Conservation (phyloP, 768 basidiomycete genomes). For the Fibroporia radiculosa region DNA sequence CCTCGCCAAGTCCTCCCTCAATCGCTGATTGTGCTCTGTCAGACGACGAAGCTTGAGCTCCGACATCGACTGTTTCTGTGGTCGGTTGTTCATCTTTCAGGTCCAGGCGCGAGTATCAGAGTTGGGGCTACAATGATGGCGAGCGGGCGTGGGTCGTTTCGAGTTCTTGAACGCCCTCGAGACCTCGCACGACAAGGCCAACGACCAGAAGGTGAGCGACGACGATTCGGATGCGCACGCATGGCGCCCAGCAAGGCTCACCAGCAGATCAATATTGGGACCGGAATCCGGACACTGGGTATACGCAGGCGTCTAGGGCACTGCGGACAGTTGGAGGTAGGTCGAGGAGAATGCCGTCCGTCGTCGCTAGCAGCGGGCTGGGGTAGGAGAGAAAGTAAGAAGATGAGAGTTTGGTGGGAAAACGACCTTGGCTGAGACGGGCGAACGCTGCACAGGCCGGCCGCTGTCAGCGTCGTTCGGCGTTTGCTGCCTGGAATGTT, state of each 20-base stretch:
- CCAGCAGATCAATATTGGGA: not conserved
- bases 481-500: too few relatives aligned
- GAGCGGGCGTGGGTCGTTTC: slow-evolving; percentile 1
- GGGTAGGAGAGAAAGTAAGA: too few relatives aligned
- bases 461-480: too few relatives aligned
- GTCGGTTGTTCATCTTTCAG: slow-evolving; percentile 57
- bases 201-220: not conserved
- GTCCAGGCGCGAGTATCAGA: slow-evolving; percentile 2
- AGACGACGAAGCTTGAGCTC: slow-evolving; percentile 93
- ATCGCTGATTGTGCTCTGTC: slow-evolving; percentile 88
- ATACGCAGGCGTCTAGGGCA: too few relatives aligned
- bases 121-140: slow-evolving; percentile 7
- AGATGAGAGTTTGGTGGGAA: too few relatives aligned
- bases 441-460: too few relatives aligned
- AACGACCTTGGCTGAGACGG: too few relatives aligned
- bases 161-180: slow-evolving; percentile 1
- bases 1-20: slow-evolving; percentile 83
- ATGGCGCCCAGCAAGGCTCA: not conserved
- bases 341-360: too few relatives aligned
- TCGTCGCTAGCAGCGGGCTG: too few relatives aligned
- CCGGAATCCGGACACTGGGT: not conserved
- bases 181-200: not conserved
- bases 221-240: not conserved
- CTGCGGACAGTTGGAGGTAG: too few relatives aligned
- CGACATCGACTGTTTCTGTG: slow-evolving; percentile 92